Evolutionary conservation across 2,329 filamentous ascomycete species (phyloP), one percentile per base, ranked within the genome.

Genomic region (Colletotrichum melonis): DNA sequence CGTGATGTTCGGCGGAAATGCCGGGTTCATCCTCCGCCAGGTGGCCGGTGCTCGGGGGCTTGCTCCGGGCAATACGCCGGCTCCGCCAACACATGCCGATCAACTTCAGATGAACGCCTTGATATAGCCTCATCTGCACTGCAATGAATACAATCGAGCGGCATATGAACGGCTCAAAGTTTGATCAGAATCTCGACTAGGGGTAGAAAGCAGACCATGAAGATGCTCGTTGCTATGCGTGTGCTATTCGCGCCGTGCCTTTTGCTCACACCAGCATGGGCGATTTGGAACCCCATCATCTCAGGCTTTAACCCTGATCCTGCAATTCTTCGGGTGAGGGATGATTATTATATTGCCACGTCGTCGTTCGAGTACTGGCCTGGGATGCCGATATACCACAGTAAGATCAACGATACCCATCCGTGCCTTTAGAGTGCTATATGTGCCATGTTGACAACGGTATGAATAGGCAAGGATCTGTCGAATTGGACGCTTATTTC

Each of bases 351-450:
- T 78, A 82, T 89, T 26, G 86, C 85, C 5, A 89, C 86, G 2
- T 89, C 88, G 1, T 86, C 86, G 0, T 90, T 90, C 72, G 88
- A 90, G 77, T 88, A 85, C 79, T 88, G 85, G 68, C 88, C 88
- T 0, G 87, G 86, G 0, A 83, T 86, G 2, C 87, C 86, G 4
- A 86, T 90, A 57, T 88, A 89, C 73, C 86, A 89, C 63, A 71
- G 69, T 68, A 54, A 32, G 63, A 30, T 11, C 12, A 14, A 30
- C n/a, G 30, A 16, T 16, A 7, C 35, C 38, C 38, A 42, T 12
- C 14, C 14, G 38, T 7, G 16, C 38, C 38, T 42, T 2, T 5
- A 7, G 3, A 19, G 38, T 42, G 5, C 14, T 8, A 3, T 42
- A 1, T 19, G 14, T 42, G 6, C 14, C 38, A 26, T 32, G n/a